Percentiles rank a stretch among this genome's conserved stretches.
Evolutionary conservation across 129 eudicot species (phyloP).

Genomic region (Rutidosis leptorrhynchoides): DNA sequence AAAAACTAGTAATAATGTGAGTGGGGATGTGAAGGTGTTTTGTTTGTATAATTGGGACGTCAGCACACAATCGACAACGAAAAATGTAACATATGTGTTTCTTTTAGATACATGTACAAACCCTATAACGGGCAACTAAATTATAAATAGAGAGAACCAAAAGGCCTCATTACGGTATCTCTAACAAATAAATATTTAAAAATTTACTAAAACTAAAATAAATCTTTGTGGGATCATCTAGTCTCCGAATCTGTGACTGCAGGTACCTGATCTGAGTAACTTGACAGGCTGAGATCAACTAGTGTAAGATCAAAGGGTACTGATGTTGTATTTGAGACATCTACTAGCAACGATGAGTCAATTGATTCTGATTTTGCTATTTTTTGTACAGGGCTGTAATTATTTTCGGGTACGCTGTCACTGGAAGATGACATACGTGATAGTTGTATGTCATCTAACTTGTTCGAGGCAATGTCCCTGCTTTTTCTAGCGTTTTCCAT

Average conservation of each 20-base stretch:
- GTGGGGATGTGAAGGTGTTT: not conserved
- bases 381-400: not conserved
- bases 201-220: constrained; percentile 11
- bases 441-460: constrained; percentile 61
- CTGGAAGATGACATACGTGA: constrained; percentile 60
- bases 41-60: constrained; percentile 1
- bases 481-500: constrained; percentile 75
- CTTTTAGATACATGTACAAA: constrained; percentile 44
- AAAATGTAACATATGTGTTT: not conserved
- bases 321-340: constrained; percentile 35
- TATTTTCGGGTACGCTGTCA: constrained; percentile 41
- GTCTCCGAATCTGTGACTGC: constrained; percentile 48
- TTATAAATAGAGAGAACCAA: constrained; percentile 28
- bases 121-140: constrained; percentile 25
- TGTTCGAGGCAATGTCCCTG: constrained; percentile 50
- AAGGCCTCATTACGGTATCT: constrained; percentile 32
- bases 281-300: constrained; percentile 62
- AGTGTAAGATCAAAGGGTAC: constrained; percentile 67
- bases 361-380: constrained; percentile 47
- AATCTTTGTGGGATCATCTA: constrained; percentile 42
- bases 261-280: constrained; percentile 52
- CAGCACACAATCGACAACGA: constrained; percentile 11
- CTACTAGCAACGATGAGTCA: constrained; percentile 61
- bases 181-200: constrained; percentile 18
- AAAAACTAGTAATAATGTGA: constrained; percentile 4